Evolutionary conservation across 208 protist genomes (phyloP).

Genomic region (Trichomonas gallinae): DNA sequence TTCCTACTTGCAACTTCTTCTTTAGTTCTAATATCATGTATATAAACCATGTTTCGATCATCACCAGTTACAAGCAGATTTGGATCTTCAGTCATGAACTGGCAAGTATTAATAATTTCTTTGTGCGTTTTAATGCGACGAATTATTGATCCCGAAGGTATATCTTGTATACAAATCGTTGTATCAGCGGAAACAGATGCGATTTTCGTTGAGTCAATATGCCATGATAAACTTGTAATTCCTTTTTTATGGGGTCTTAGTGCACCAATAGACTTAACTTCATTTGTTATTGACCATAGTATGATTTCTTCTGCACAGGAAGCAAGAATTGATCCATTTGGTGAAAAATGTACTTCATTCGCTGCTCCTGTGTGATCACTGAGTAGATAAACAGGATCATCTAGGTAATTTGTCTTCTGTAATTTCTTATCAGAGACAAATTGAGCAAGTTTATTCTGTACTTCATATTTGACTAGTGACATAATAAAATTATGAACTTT

Average conservation of each 20-base stretch:
- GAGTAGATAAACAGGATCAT: not conserved
- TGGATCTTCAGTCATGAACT: not conserved
- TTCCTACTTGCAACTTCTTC: not conserved
- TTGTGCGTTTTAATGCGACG: not conserved
- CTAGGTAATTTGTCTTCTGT: not conserved
- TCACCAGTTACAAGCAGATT: not conserved
- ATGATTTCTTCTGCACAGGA: not conserved
- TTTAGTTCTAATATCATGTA: not conserved
- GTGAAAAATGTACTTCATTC: slow-evolving; percentile 14
- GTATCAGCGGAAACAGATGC: not conserved
- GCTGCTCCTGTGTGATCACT: not conserved
- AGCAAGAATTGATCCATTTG: not conserved
- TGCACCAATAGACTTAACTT: not conserved
- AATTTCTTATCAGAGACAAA: not conserved
- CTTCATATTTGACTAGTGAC: not conserved
- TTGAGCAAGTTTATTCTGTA: not conserved
- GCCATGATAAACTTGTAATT: slow-evolving; percentile 14
- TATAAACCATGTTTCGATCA: not conserved
- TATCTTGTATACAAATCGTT: not conserved
- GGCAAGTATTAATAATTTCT: not conserved
- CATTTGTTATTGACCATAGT: not conserved
- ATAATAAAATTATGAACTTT: not conserved
- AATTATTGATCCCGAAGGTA: not conserved
- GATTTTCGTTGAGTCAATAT: not conserved
- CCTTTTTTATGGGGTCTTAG: not conserved